Conservation (phyloP, 1,284 basidiomycete species). For the Malassezia equina region DNA sequence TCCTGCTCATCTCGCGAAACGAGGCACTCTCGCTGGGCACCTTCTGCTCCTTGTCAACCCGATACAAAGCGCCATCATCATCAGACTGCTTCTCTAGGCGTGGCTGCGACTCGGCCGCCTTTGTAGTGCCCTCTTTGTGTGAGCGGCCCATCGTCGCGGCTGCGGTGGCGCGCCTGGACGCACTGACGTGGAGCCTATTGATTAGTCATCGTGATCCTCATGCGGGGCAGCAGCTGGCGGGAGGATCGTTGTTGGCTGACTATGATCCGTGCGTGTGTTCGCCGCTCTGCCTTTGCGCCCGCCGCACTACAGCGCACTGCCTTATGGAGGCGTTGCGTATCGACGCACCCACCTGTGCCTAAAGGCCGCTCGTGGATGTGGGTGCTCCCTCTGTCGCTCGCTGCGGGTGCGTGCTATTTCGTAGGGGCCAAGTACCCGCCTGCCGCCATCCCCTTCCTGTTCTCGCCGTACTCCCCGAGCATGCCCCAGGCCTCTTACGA, state of each 20-base stretch:
- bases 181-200: neutral
- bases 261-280: neutral
- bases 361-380: neutral
- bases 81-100: neutral
- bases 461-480: constrained; percentile 7
- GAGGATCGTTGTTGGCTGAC: neutral
- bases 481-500: neutral
- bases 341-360: neutral
- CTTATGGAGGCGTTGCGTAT: neutral
- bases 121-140: neutral
- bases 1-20: neutral
- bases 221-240: neutral
- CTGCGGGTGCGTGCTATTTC: constrained; percentile 5
- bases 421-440: constrained; percentile 13
- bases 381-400: neutral
- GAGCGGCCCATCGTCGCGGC: neutral
- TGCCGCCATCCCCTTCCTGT: constrained; percentile 9
- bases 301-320: neutral
- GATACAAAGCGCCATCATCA: neutral
- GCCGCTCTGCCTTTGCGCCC: neutral
- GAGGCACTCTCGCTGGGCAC: neutral
- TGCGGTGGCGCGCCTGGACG: neutral
- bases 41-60: neutral
- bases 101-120: neutral
- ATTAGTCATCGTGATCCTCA: neutral